phyloP scores from a whole-genome alignment of 140 eudicot species.

The Stevia rebaudiana region DNA sequence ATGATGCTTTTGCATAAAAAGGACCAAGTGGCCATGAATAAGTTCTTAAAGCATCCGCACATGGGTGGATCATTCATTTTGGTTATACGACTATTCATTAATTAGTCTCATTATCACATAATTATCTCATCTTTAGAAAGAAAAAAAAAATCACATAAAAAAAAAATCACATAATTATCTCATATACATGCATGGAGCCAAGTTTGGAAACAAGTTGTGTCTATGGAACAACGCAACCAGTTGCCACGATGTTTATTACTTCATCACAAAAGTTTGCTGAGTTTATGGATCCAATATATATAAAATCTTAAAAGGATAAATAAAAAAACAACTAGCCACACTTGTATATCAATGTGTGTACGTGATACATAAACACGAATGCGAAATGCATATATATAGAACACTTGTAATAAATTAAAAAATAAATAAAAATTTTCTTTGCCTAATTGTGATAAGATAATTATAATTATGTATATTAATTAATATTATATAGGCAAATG shows the following conservation, averaged over 20 bases:
- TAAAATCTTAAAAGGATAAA: neutral
- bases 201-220: too few relatives aligned
- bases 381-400: neutral
- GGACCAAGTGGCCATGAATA: too few relatives aligned
- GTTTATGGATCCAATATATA: conserved; percentile 22
- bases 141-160: too few relatives aligned
- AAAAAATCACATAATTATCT: too few relatives aligned
- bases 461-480: too few relatives aligned
- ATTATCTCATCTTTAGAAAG: too few relatives aligned
- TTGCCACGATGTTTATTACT: neutral
- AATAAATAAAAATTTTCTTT: neutral
- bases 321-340: neutral
- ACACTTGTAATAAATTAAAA: conserved; percentile 21
- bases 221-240: neutral
- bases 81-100: too few relatives aligned
- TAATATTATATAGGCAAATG: conserved; percentile 22
- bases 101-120: too few relatives aligned
- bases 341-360: conserved; percentile 16
- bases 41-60: too few relatives aligned
- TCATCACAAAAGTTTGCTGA: neutral
- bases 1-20: conserved; percentile 5
- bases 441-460: too few relatives aligned
- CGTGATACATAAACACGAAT: conserved; percentile 11
- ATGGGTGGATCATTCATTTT: too few relatives aligned
- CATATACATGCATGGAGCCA: too few relatives aligned